Evolutionary conservation across 1,139 yeast genomes (phyloP).

Genomic region (Sugiyamaella castrensis): DNA sequence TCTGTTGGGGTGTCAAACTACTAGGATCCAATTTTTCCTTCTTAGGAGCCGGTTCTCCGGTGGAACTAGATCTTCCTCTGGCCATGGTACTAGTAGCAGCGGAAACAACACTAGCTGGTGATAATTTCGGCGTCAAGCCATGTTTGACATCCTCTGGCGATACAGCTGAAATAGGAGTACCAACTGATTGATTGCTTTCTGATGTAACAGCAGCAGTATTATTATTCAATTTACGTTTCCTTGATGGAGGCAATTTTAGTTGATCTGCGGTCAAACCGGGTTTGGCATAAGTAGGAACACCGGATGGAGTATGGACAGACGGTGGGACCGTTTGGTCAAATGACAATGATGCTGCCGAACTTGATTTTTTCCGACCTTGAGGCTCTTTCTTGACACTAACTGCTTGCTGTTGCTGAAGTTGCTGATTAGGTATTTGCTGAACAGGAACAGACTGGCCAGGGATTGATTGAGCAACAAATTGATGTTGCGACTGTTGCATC

Average conservation of each 20-base stretch:
- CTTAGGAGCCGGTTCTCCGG: conserved; percentile 26
- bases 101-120: conserved; percentile 8
- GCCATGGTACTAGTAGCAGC: conserved; percentile 7
- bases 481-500: conserved; percentile 16
- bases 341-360: conserved; percentile 1
- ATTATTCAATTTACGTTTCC: conserved; percentile 28
- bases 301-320: conserved; percentile 26
- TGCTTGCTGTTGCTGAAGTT: conserved; percentile 7
- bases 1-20: conserved; percentile 19
- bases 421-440: conserved; percentile 9
- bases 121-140: conserved; percentile 12
- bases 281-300: conserved; percentile 31
- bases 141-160: conserved; percentile 25
- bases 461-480: conserved; percentile 9
- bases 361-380: background rate
- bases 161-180: conserved; percentile 20
- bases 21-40: conserved; percentile 28
- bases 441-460: conserved; percentile 1
- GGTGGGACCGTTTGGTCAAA: background rate
- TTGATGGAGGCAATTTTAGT: conserved; percentile 30
- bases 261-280: conserved; percentile 33
- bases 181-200: no score
- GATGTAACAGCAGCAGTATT: conserved; percentile 14
- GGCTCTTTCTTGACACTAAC: conserved; percentile 10
- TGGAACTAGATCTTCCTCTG: conserved; percentile 5